Evolutionary conservation across 2,329 filamentous ascomycete genomes (phyloP).

Genomic region (Claviceps humidiphila): DNA sequence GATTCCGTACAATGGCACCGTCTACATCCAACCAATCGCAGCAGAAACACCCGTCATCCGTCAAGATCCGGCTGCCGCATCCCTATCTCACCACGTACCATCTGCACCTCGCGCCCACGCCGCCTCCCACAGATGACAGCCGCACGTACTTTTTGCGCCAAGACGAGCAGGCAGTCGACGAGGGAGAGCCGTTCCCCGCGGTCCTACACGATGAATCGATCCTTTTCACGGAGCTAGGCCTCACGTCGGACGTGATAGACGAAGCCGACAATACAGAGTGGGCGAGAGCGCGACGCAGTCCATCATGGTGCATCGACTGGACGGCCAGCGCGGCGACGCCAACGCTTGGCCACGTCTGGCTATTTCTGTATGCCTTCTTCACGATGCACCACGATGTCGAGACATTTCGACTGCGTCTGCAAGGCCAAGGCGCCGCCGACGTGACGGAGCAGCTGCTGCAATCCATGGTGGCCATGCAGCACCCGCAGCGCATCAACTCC

Average conservation of each 20-base stretch:
- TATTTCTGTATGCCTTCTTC: slow-evolving; percentile 2
- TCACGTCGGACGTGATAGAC: not conserved
- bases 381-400: not conserved
- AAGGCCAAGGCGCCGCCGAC: not conserved
- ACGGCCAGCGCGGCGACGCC: not conserved
- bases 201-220: not conserved
- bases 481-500: slow-evolving; percentile 21
- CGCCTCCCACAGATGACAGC: not conserved
- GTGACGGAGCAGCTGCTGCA: slow-evolving; percentile 12
- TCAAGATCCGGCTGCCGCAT: slow-evolving; percentile 7
- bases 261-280: slow-evolving; percentile 1
- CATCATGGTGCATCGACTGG: not conserved
- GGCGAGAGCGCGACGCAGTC: slow-evolving; percentile 3
- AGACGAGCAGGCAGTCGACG: slow-evolving; percentile 9
- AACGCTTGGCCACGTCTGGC: slow-evolving; percentile 1
- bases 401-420: not conserved
- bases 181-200: slow-evolving; percentile 9
- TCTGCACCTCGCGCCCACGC: slow-evolving; percentile 9
- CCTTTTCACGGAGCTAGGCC: not conserved
- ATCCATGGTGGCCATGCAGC: slow-evolving; percentile 24
- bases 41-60: not conserved
- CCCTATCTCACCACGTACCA: slow-evolving; percentile 14
- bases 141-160: slow-evolving; percentile 11
- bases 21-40: not conserved
- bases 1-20: not conserved